Percentiles rank a stretch among this genome's conserved stretches.
Conservation (phyloP, 495 filamentous ascomycete genomes). For the Aspergillus indologenus region DNA sequence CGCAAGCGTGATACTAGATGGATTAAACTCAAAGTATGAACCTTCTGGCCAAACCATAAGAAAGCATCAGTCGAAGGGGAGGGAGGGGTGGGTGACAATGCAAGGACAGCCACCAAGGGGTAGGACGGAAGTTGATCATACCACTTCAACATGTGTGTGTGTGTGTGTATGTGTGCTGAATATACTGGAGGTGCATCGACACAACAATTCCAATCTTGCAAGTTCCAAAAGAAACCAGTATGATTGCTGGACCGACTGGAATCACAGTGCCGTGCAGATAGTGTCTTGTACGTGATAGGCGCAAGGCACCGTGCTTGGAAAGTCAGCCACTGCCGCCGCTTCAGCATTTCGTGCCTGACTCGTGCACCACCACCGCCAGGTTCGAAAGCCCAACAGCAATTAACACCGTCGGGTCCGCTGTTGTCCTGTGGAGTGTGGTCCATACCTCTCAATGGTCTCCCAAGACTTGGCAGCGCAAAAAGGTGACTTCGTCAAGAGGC, state of each 20-base stretch:
- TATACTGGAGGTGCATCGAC: not conserved
- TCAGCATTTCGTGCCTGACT: not conserved
- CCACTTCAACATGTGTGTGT: not conserved
- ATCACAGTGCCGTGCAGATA: not conserved
- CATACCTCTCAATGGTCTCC: too few relatives aligned
- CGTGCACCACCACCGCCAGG: not conserved
- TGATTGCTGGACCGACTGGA: not conserved
- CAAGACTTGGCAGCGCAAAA: too few relatives aligned
- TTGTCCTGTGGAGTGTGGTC: too few relatives aligned
- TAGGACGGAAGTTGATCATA: slow-evolving; percentile 1
- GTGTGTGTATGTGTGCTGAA: too few relatives aligned
- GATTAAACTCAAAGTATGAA: not conserved
- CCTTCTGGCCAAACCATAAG: too few relatives aligned
- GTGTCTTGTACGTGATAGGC: not conserved
- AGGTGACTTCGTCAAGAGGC: too few relatives aligned
- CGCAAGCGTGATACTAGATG: not conserved
- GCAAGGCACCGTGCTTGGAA: not conserved
- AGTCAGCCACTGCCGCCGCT: not conserved
- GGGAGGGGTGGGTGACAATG: not conserved
- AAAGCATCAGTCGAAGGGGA: not conserved
- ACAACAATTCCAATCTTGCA: not conserved
- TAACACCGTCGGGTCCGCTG: too few relatives aligned
- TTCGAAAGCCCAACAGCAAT: not conserved
- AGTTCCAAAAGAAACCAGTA: not conserved
- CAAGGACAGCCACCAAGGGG: slow-evolving; percentile 9